Percentiles rank a stretch among this genome's conserved stretches.
These are phyloP conservation scores for Rhizophagus prolifer DNA, from an alignment of 192 early-diverging fungal genomes.

Conservation along the genomic window DNA sequence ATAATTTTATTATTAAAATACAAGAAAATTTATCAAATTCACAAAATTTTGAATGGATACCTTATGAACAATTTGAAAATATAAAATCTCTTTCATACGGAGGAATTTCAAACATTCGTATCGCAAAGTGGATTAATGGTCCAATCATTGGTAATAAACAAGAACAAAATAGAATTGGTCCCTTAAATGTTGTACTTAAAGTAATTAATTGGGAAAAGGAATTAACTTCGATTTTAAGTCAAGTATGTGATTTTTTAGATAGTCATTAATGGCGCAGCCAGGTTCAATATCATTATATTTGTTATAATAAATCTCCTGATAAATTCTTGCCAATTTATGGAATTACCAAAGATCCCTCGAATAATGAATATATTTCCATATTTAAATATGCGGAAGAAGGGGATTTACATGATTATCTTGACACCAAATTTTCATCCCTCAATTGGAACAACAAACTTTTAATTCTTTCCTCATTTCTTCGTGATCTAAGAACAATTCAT, in stretches of 20 bases:
- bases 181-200: neutral
- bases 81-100: neutral
- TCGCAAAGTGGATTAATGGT: neutral
- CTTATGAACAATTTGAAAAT: neutral
- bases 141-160: neutral
- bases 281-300: neutral
- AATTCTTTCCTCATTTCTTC: neutral
- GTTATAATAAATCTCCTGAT: neutral
- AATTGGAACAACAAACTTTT: neutral
- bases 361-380: neutral
- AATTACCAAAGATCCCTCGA: neutral
- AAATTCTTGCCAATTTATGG: neutral
- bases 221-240: neutral
- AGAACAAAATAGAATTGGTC: neutral
- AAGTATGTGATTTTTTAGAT: neutral
- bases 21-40: neutral
- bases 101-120: neutral
- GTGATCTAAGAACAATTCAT: slow-evolving; percentile 12
- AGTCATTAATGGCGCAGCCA: neutral
- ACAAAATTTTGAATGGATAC: neutral
- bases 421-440: neutral
- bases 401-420: neutral
- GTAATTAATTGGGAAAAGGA: neutral
- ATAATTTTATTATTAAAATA: neutral
- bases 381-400: neutral